Conservation (phyloP, 257 asterid genomes). For the Fraxinus pennsylvanica region DNA sequence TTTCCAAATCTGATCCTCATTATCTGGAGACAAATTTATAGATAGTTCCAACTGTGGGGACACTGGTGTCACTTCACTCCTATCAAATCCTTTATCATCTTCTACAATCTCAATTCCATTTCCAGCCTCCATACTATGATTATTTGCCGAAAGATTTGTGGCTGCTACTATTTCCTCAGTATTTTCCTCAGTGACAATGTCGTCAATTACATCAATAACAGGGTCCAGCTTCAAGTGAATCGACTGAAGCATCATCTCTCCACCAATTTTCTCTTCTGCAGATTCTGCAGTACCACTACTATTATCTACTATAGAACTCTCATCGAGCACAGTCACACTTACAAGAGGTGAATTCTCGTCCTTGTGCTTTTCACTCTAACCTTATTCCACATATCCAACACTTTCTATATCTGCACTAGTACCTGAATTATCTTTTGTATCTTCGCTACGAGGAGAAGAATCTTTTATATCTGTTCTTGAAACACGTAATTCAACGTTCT, state of each 20-base stretch:
- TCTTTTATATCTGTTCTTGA: constrained; percentile 23
- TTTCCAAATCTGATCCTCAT: constrained; percentile 24
- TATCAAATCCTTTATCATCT: constrained; percentile 25
- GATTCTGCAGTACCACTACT: constrained; percentile 16
- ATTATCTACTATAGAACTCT: constrained; percentile 24
- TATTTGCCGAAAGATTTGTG: constrained; percentile 16
- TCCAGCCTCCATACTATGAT: constrained; percentile 24
- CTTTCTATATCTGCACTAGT: constrained; percentile 21
- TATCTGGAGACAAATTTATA: constrained; percentile 21
- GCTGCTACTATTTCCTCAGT: constrained; percentile 21
- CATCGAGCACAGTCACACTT: constrained; percentile 8
- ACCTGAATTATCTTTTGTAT: constrained; percentile 8
- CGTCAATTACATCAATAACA: not conserved
- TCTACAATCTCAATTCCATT: constrained; percentile 21
- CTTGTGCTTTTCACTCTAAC: constrained; percentile 15
- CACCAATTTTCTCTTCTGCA: constrained; percentile 22
- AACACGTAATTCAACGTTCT: constrained; percentile 21
- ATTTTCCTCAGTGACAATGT: constrained; percentile 16
- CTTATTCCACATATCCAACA: constrained; percentile 20
- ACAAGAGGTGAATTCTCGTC: constrained; percentile 24
- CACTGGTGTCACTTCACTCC: constrained; percentile 24
- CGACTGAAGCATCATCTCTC: constrained; percentile 13
- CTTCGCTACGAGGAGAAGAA: constrained; percentile 15
- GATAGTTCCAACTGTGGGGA: constrained; percentile 29
- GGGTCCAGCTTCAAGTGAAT: constrained; percentile 20